Base-by-base conservation (phyloP, 2,329 filamentous ascomycete genomes). In the Aspergillus sp. region DNA sequence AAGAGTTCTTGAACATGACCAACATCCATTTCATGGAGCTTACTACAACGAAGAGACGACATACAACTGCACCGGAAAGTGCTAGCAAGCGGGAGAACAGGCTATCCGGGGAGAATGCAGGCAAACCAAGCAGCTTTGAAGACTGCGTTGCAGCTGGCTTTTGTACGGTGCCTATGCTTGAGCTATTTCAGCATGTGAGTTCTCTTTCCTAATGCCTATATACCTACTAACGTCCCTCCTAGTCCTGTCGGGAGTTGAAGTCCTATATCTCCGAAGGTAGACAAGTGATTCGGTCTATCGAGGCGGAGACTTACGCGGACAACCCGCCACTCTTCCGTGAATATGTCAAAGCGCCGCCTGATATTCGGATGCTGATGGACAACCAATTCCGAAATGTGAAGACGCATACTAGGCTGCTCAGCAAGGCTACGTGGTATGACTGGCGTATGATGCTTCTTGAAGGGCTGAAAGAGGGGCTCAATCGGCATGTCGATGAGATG, bases 21-120 rank as follows among this genome's bases (percentile, higher is more conserved):
- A 93, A 85, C 37, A 94, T 98, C 49, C 84, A 88, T 33, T 98
- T 98, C 63, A 95, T 98, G 83, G 91, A 98, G 55, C 69, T 98
- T 30, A 94, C 82, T n/a, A 94, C 89, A 0, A 95, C 88, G 1
- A 96, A 96, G 57, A 73, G 89, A 44, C 75, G 91, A 34, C 82
- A 93, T 48, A 96, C 89, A 0, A 78, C 81, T 28, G 81, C 75
- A 2, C 78, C 78, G 13, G 65, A 70, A 26, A 61, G 47, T 39
- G 53, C 47, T 26, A 55, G 48, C 26, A 64, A 54, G 43, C 44
- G 46, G 38, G 35, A 28, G 29, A 26, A 36, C 20, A 43, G 55
- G 17, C 42, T 39, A n/a, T 52, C 52, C 24, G 44, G 43, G 4
- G 51, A 53, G 25, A 40, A 37, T 19, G 35, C 43, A 5, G 44